phyloP scores from a whole-genome alignment of 1,139 yeast genomes.

The Protomyces lactucae-debilis region DNA sequence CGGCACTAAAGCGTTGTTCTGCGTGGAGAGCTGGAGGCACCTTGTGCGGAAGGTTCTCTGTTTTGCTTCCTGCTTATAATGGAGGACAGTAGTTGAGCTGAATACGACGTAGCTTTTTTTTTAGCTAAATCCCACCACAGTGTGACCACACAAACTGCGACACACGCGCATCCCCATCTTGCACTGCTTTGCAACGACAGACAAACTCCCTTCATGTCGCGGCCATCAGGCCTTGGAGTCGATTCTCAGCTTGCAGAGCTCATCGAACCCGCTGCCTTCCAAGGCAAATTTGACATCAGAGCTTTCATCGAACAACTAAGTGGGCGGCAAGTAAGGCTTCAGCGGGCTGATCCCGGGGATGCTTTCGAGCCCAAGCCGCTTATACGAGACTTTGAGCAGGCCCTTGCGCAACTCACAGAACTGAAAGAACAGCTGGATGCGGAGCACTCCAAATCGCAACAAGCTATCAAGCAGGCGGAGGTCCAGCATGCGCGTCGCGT shows the following conservation, averaged over 20 bases:
- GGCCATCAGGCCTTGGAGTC: not conserved
- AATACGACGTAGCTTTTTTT: too few relatives aligned
- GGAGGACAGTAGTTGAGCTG: too few relatives aligned
- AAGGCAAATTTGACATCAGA: constrained; percentile 19
- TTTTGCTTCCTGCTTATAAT: too few relatives aligned
- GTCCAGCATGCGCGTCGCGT: constrained; percentile 28
- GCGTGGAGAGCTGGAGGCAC: too few relatives aligned
- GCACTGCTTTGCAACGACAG: not conserved
- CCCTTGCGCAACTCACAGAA: constrained; percentile 45
- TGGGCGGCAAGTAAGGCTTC: constrained; percentile 10
- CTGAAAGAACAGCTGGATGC: constrained; percentile 15
- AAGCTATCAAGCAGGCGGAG: constrained; percentile 31
- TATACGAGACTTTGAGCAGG: constrained; percentile 86
- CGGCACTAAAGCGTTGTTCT: too few relatives aligned
- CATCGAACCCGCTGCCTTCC: constrained; percentile 12
- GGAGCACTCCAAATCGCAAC: constrained; percentile 16
- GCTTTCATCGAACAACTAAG: constrained; percentile 13
- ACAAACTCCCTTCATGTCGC: not conserved
- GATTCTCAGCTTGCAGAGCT: constrained; percentile 10
- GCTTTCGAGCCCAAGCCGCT: constrained; percentile 82
- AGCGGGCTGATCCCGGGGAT: constrained; percentile 17
- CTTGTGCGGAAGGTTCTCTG: too few relatives aligned
- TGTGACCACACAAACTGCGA: too few relatives aligned
- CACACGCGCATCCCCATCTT: not conserved
- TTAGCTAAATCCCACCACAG: too few relatives aligned